A percentile compares a stretch with the other conserved stretches of the same genome.
phyloP scores from a whole-genome alignment of 768 basidiomycete genomes.

The Amanita muscaria region DNA sequence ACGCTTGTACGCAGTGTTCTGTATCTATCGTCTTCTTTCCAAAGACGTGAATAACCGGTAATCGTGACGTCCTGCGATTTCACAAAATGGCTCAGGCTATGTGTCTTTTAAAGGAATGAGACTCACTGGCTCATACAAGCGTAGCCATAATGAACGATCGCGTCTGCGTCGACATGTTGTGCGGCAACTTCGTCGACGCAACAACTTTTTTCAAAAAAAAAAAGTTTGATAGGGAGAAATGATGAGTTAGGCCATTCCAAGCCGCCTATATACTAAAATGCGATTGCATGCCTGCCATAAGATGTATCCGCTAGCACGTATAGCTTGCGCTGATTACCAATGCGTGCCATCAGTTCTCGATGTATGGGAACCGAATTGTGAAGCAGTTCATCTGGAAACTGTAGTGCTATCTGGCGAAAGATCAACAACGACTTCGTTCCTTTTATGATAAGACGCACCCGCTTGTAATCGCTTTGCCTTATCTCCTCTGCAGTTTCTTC shows the following conservation, averaged over 20 bases:
- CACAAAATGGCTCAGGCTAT: not conserved
- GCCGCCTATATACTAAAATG: not conserved
- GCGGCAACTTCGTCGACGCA: slow-evolving; percentile 96
- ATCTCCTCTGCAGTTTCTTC: slow-evolving; percentile 57
- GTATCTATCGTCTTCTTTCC: slow-evolving; percentile 63
- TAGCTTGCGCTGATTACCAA: slow-evolving; percentile 45
- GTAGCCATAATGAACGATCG: slow-evolving; percentile 91
- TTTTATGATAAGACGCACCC: slow-evolving; percentile 40
- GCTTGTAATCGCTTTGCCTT: slow-evolving; percentile 51
- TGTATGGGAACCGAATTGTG: slow-evolving; percentile 82
- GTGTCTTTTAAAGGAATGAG: slow-evolving; percentile 7
- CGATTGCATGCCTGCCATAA: slow-evolving; percentile 69
- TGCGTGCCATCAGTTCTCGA: slow-evolving; percentile 44
- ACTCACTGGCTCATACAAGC: slow-evolving; percentile 89
- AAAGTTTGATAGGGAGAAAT: not conserved
- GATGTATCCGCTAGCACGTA: slow-evolving; percentile 97
- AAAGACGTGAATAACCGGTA: slow-evolving; percentile 89
- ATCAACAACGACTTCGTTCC: too few relatives aligned
- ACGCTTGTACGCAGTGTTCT: slow-evolving; percentile 34
- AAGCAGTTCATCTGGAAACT: slow-evolving; percentile 93
- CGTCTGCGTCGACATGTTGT: slow-evolving; percentile 87
- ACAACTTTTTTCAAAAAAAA: slow-evolving; percentile 73
- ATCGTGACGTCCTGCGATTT: slow-evolving; percentile 59
- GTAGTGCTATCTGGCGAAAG: slow-evolving; percentile 65
- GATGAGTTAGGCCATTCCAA: not conserved